Base-by-base conservation (phyloP, 768 basidiomycete species). In the Rhodotorula paludigena region DNA sequence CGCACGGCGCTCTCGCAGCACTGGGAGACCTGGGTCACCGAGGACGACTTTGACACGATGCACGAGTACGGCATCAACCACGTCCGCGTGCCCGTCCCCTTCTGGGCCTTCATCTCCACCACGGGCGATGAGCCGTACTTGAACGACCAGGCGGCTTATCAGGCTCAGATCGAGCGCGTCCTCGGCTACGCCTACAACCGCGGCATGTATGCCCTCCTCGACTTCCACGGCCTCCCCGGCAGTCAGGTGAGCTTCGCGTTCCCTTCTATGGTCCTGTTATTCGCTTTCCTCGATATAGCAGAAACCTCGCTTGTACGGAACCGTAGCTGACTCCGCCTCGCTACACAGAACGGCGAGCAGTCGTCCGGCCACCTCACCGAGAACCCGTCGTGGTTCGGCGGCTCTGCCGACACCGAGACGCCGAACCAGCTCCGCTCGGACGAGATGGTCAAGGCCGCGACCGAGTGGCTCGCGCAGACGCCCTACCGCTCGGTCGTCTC, bases 11-110 rank as follows among this genome's bases (percentile, higher is more conserved):
- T 80, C 36, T 32, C 56, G 42, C 68, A 75, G 35, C 79, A 80
- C 71, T 78, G 76, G 73, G 72, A 79, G 56, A 77, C 75, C 14
- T 81, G 77, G 74, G 74, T 79, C 57, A 80, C 79, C 4, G 78
- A 80, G 61, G 76, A 74, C 52, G 80, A 81, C 66, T 72, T 77
- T 51, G 63, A 72, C 35, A 42, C 44, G 11, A 72, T 77, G 12
- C 54, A 64, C 45, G 44, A 72, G 53, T 39, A 68, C 52, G 72
- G 74, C 20, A 69, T 75, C 68, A 76, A 75, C 61, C 63, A 68
- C 36, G 51, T 77, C 28, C 70, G 76, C 5, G 73, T 77, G 28
- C 76, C 76, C 5, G 66, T 64, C 20, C 73, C 72, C 18, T 76
- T 64, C 69, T 76, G 75, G 75, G 69, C 74, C 8, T 75, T 62